Evolutionary conservation across 257 asterid species (phyloP).

Genomic region (Solanum megistacrolobum): DNA sequence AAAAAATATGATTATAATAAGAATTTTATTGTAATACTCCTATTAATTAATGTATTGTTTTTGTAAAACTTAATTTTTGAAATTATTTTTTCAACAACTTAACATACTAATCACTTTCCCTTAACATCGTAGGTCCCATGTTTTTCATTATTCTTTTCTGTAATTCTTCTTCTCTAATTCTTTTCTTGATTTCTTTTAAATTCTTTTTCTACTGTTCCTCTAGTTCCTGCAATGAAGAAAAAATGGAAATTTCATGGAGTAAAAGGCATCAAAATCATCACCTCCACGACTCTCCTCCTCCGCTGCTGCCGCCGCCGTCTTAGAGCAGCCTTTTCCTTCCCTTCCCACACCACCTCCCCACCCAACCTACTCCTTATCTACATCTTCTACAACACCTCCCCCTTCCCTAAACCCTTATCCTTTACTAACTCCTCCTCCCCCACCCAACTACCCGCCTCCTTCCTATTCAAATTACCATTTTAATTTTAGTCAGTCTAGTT

Average conservation of each 20-base stretch:
- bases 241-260: constrained; percentile 47
- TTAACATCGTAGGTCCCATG: background rate
- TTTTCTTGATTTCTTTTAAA: background rate
- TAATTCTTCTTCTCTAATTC: background rate
- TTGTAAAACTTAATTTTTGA: background rate
- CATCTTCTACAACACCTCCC: constrained; percentile 40
- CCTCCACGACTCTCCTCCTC: constrained; percentile 3
- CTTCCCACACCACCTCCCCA: constrained; percentile 13
- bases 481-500: too few species aligned
- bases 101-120: background rate
- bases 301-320: background rate
- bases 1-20: too few species aligned
- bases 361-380: constrained; percentile 28
- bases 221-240: background rate
- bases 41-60: background rate
- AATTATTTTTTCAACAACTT: background rate
- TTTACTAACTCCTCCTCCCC: constrained; percentile 9
- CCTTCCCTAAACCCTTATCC: constrained; percentile 18
- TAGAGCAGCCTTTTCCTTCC: background rate
- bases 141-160: background rate
- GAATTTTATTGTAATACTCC: too few species aligned
- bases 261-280: constrained; percentile 34
- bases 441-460: constrained; percentile 16
- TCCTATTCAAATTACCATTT: constrained; percentile 2
- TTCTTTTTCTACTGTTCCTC: background rate